Percentiles rank a stretch among this genome's conserved stretches.
Evolutionary conservation across 2,329 filamentous ascomycete species (phyloP).

Genomic region (Beauveria brongniartii): DNA sequence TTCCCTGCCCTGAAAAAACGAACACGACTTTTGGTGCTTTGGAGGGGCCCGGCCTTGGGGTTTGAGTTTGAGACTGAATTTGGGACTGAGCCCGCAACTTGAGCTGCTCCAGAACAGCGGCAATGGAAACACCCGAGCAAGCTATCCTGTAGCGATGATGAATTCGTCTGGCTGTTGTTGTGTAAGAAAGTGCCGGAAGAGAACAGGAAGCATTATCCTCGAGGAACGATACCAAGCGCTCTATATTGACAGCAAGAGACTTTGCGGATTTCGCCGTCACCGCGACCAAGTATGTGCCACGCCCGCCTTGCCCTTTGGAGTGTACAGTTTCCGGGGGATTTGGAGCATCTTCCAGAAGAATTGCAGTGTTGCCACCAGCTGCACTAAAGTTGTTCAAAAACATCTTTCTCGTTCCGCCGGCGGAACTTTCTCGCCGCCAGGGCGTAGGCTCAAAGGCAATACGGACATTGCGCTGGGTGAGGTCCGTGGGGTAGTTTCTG

Average conservation of each 20-base stretch:
- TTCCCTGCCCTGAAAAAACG: conserved; percentile 46
- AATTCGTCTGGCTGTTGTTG: conserved; percentile 56
- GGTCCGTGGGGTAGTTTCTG: conserved; percentile 47
- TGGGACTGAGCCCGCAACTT: background rate
- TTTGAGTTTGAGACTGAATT: background rate
- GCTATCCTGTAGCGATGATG: conserved; percentile 52
- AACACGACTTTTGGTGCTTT: background rate
- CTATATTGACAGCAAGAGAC: background rate
- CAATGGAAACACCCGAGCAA: conserved; percentile 38
- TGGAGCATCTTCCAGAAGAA: conserved; percentile 57
- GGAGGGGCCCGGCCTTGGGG: background rate
- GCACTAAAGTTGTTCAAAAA: conserved; percentile 65
- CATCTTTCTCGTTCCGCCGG: conserved; percentile 35
- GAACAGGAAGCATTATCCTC: conserved; percentile 40
- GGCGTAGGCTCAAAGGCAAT: conserved; percentile 48
- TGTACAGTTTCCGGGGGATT: conserved; percentile 30
- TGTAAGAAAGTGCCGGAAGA: conserved; percentile 55
- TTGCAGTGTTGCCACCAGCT: conserved; percentile 62
- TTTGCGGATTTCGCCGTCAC: conserved; percentile 36
- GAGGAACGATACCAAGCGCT: conserved; percentile 44
- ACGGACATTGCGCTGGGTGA: conserved; percentile 48
- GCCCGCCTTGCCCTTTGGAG: conserved; percentile 35
- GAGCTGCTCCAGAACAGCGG: conserved; percentile 13
- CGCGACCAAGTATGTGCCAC: conserved; percentile 42
- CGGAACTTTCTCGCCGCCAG: conserved; percentile 30